phyloP scores from a whole-genome alignment of 768 basidiomycete genomes.

The Leccinum subgranulosum region DNA sequence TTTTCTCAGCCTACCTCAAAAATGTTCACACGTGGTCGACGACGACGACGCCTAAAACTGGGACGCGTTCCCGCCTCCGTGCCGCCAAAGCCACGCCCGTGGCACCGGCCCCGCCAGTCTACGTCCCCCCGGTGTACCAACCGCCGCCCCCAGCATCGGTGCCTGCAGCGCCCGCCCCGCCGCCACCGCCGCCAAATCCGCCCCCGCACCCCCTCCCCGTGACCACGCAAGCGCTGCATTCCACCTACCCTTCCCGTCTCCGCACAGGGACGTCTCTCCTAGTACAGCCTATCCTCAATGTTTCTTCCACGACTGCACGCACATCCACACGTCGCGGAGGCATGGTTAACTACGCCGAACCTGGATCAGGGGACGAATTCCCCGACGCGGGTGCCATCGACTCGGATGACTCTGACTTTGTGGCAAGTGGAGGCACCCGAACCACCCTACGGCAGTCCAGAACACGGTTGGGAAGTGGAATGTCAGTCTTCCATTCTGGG shows the following conservation, averaged over 20 bases:
- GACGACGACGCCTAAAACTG: slow-evolving; percentile 42
- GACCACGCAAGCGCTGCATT: slow-evolving; percentile 65
- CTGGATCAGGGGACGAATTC: slow-evolving; percentile 78
- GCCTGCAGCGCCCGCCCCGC: slow-evolving; percentile 19
- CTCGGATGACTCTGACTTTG: slow-evolving; percentile 81
- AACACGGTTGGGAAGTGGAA: slow-evolving; percentile 43
- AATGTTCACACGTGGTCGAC: slow-evolving; percentile 71
- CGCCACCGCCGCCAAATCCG: slow-evolving; percentile 42
- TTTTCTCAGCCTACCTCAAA: slow-evolving; percentile 53
- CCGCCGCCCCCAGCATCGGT: slow-evolving; percentile 34
- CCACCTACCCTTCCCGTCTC: slow-evolving; percentile 87
- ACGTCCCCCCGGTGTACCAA: slow-evolving; percentile 38
- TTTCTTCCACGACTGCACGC: slow-evolving; percentile 40
- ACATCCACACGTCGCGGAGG: slow-evolving; percentile 57
- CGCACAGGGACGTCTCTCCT: slow-evolving; percentile 87
- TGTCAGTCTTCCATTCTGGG: slow-evolving; percentile 53
- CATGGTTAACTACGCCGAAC: slow-evolving; percentile 85
- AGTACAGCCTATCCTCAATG: slow-evolving; percentile 76
- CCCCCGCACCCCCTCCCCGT: slow-evolving; percentile 59
- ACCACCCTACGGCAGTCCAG: slow-evolving; percentile 51
- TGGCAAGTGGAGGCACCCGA: slow-evolving; percentile 61
- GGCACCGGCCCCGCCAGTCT: slow-evolving; percentile 32
- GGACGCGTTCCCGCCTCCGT: slow-evolving; percentile 40
- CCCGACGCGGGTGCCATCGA: slow-evolving; percentile 80
- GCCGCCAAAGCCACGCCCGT: slow-evolving; percentile 39